A percentile compares a stretch with the other conserved stretches of the same genome.
phyloP scores from a whole-genome alignment of 1,284 basidiomycete species.

The Laetiporus sulphureus region DNA sequence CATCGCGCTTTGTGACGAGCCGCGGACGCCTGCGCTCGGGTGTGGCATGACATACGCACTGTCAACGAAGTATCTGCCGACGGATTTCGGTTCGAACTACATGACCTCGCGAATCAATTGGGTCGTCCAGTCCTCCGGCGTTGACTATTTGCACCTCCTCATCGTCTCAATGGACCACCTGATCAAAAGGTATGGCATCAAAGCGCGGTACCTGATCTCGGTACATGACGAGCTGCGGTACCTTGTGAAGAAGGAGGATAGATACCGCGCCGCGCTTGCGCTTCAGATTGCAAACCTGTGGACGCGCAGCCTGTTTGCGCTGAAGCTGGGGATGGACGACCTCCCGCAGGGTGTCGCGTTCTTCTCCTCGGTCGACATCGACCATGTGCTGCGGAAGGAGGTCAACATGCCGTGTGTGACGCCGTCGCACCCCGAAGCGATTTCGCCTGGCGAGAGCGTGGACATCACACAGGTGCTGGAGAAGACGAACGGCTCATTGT shows the following conservation, averaged over 20 bases:
- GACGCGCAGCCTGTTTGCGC: constrained; percentile 92
- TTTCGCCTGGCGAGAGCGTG: constrained; percentile 82
- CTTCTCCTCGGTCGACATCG: constrained; percentile 96
- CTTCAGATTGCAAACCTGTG: constrained; percentile 95
- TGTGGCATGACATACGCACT: constrained; percentile 94
- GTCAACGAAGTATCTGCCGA: constrained; percentile 82
- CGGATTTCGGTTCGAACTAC: constrained; percentile 79
- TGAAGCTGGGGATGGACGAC: constrained; percentile 91
- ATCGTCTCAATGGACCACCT: constrained; percentile 95
- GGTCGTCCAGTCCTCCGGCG: constrained; percentile 98
- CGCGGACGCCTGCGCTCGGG: constrained; percentile 88
- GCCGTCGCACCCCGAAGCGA: constrained; percentile 81
- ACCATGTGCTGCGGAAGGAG: constrained; percentile 90
- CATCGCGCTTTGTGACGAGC: constrained; percentile 84
- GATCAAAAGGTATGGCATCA: constrained; percentile 74
- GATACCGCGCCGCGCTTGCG: constrained; percentile 86
- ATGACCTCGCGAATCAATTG: constrained; percentile 98
- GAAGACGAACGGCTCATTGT: constrained; percentile 61
- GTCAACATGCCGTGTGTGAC: constrained; percentile 95
- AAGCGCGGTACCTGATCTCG: constrained; percentile 92
- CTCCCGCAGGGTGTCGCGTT: constrained; percentile 93
- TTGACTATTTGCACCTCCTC: constrained; percentile 96
- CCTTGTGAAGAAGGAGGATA: constrained; percentile 84
- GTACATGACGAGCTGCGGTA: constrained; percentile 98
- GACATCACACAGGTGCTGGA: constrained; percentile 66